Percentiles rank a stretch among this genome's conserved stretches.
Conservation (phyloP, 1,284 basidiomycete species). For the Leccinum subfulvum region DNA sequence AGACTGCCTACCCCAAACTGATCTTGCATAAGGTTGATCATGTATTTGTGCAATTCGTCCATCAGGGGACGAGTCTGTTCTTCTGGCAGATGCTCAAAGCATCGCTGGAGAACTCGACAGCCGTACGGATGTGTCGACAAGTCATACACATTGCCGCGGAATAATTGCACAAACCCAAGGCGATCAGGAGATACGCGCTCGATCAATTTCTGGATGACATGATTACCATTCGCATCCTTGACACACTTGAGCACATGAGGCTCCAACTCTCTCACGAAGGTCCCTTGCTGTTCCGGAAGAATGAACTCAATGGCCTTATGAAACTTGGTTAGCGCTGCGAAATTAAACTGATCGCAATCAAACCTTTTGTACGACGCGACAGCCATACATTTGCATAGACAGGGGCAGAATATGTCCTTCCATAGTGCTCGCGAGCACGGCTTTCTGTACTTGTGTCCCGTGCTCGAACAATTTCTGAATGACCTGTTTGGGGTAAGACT, state of each 20-base stretch:
- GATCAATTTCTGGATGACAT: slow-evolving; percentile 88
- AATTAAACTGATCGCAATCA: slow-evolving; percentile 1
- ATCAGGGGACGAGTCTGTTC: slow-evolving; percentile 72
- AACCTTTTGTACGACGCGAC: slow-evolving; percentile 88
- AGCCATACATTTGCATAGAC: slow-evolving; percentile 94
- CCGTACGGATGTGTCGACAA: slow-evolving; percentile 92
- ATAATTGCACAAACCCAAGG: slow-evolving; percentile 76
- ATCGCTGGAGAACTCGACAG: slow-evolving; percentile 92
- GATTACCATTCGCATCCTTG: slow-evolving; percentile 93
- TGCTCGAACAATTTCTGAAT: slow-evolving; percentile 95
- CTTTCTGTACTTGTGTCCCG: slow-evolving; percentile 77
- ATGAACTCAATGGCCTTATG: slow-evolving; percentile 82
- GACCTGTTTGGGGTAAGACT: slow-evolving; percentile 50
- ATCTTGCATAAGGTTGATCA: slow-evolving; percentile 76
- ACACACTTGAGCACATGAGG: slow-evolving; percentile 85
- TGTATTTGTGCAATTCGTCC: slow-evolving; percentile 80
- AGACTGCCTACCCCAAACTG: slow-evolving; percentile 74
- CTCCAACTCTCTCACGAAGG: slow-evolving; percentile 80
- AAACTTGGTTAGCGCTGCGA: slow-evolving; percentile 7
- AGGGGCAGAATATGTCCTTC: slow-evolving; percentile 78
- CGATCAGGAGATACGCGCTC: slow-evolving; percentile 76
- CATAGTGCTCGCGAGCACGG: slow-evolving; percentile 72
- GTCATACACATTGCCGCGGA: slow-evolving; percentile 81
- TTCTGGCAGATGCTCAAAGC: slow-evolving; percentile 82
- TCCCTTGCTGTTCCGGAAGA: slow-evolving; percentile 72